A percentile compares a stretch with the other conserved stretches of the same genome.
Evolutionary conservation across 192 early-diverging fungal genomes (phyloP).

Genomic region (Dimargaris cristalligena): DNA sequence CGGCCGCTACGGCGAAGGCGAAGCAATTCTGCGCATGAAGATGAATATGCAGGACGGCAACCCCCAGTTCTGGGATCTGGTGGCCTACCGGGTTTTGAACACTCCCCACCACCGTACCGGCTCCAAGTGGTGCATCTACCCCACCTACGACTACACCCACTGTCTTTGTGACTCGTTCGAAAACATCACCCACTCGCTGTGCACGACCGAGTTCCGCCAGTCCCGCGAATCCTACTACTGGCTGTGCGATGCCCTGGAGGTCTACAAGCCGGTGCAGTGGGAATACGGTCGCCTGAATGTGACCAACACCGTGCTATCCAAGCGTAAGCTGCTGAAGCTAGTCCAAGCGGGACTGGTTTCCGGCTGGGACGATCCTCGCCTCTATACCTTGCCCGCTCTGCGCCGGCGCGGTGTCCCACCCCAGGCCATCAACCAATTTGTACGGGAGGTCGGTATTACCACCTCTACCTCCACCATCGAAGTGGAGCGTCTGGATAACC

Average conservation of each 20-base stretch:
- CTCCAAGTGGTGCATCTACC: conserved; percentile 93
- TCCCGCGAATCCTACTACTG: conserved; percentile 97
- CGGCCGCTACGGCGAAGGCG: conserved; percentile 82
- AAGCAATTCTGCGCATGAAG: conserved; percentile 95
- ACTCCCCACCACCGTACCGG: conserved; percentile 87
- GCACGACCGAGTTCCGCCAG: conserved; percentile 88
- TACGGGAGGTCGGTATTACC: conserved; percentile 83
- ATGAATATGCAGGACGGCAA: conserved; percentile 97
- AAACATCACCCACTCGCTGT: conserved; percentile 98
- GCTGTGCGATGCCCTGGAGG: conserved; percentile 92
- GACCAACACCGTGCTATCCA: conserved; percentile 89
- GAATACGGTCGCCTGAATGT: conserved; percentile 93
- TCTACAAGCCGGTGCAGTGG: conserved; percentile 99
- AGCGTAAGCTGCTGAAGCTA: conserved; percentile 90
- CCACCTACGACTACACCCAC: conserved; percentile 98
- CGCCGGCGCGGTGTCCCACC: conserved; percentile 95
- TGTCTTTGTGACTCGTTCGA: conserved; percentile 98
- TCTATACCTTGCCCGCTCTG: conserved; percentile 90
- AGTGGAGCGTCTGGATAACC: conserved; percentile 78
- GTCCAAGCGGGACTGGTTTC: conserved; percentile 58
- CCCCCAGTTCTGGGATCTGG: conserved; percentile 98
- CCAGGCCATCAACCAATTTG: conserved; percentile 95
- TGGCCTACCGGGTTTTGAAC: conserved; percentile 90
- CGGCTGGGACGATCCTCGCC: conserved; percentile 92
- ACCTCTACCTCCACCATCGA: conserved; percentile 67